Evolutionary conservation across 2,329 filamentous ascomycete genomes (phyloP).

Genomic region (Ophiostoma angusticollis): DNA sequence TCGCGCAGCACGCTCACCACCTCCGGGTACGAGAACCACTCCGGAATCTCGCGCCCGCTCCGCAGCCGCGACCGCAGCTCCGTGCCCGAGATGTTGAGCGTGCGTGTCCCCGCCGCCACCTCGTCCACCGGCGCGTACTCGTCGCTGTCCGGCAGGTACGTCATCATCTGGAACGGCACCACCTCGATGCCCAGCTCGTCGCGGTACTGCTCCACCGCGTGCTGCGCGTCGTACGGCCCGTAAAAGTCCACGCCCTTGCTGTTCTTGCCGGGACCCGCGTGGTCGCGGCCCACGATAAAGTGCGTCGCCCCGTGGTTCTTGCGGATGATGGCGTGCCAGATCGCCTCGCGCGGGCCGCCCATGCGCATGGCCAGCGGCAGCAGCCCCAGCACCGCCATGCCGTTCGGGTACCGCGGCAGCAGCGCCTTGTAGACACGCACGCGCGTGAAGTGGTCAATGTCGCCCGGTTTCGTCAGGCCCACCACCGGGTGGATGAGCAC

Average conservation of each 20-base stretch:
- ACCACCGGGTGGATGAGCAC: constrained; percentile 98
- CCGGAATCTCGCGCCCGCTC: constrained; percentile 87
- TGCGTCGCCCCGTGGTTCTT: constrained; percentile 99
- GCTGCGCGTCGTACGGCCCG: constrained; percentile 93
- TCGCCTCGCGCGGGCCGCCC: constrained; percentile 93
- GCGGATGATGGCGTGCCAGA: constrained; percentile 99
- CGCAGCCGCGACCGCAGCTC: constrained; percentile 87
- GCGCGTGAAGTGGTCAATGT: constrained; percentile 99
- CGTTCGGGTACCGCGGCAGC: constrained; percentile 92
- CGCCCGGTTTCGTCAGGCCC: constrained; percentile 94
- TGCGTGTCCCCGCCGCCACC: constrained; percentile 71
- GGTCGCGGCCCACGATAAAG: constrained; percentile 98
- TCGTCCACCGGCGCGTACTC: constrained; percentile 92
- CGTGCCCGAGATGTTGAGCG: constrained; percentile 73
- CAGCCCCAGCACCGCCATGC: constrained; percentile 94
- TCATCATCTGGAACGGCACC: constrained; percentile 99
- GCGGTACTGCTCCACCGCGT: constrained; percentile 91
- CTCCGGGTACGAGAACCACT: constrained; percentile 99
- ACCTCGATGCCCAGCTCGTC: constrained; percentile 97
- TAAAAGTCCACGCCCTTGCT: constrained; percentile 95
- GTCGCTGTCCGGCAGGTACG: constrained; percentile 91
- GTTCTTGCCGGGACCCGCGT: constrained; percentile 97
- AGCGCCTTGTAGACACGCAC: constrained; percentile 98
- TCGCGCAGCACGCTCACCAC: constrained; percentile 93
- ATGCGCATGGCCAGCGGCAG: constrained; percentile 97